Evolutionary conservation across 495 filamentous ascomycete species (phyloP), one percentile per base, ranked within the genome.

Genomic region (Podospora fimiseda): DNA sequence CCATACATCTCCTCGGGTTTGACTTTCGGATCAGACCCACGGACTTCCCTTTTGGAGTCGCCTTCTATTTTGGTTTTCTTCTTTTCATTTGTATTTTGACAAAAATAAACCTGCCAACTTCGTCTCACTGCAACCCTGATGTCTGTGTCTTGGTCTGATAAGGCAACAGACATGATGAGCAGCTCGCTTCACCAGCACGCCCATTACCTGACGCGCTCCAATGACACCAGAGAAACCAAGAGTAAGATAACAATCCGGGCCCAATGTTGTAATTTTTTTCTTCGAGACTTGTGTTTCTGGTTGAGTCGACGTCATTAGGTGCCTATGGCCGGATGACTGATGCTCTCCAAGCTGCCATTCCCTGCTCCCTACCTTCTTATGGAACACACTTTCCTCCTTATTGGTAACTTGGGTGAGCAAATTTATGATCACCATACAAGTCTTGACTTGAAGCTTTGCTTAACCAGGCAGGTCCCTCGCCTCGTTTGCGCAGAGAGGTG

Each of bases 401-500:
- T 44, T 38, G 52, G 48, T 45, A n/a, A 43, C 16, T 20, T n/a
- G 16, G 38, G 19, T 22, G n/a, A 23, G 13, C 23, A 22, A 23
- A 23, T 30, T 24, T 47, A 47, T 14, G 44, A 47, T 47, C 44
- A 47, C 44, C 23, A 14, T 14, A 23, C 15, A 14, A 9, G 7
- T 13, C 19, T 41, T 50, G 30, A 49, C 13, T 15, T 4, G 20
- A 27, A 21, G 42, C 15, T 30, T 11, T 15, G 47, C 49, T 42
- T 46, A 48, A 33, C 37, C 33, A 16, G 38, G 27, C 36, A 33
- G 18, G 24, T n/a, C 24, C 16, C 24, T 50, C 46, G 42, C 47
- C 42, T 48, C 45, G 41, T 27, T 49, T 18, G 42, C 57, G 59
- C 58, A 54, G 18, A 19, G 21, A 39, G 45, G 60, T 51, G 56